Evolutionary conservation across 2,329 filamentous ascomycete species (phyloP).

Genomic region (Meredithiella fracta): DNA sequence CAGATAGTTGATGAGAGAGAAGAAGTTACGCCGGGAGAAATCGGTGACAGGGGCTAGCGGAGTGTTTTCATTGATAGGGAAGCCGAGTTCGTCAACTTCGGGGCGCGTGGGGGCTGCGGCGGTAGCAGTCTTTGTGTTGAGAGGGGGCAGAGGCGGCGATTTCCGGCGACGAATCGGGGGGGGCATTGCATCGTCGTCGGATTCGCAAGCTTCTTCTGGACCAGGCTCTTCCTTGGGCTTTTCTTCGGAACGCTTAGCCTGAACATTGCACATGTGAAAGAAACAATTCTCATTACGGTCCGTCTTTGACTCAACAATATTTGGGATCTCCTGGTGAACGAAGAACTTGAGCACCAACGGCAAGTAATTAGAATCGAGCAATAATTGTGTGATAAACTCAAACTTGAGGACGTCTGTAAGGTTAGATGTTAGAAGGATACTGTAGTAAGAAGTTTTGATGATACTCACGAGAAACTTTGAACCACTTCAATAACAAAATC

Average conservation of each 20-base stretch:
- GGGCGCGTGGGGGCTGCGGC: slow-evolving; percentile 24
- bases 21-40: slow-evolving; percentile 90
- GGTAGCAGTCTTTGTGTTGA: slow-evolving; percentile 14
- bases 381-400: slow-evolving; percentile 82
- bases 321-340: slow-evolving; percentile 84
- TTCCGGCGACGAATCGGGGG: slow-evolving; percentile 58
- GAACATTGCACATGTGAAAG: slow-evolving; percentile 71
- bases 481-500: slow-evolving; percentile 84
- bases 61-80: slow-evolving; percentile 48
- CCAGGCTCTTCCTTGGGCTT: slow-evolving; percentile 20
- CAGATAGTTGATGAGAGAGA: slow-evolving; percentile 85
- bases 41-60: slow-evolving; percentile 66
- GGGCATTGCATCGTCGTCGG: slow-evolving; percentile 55
- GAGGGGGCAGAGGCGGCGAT: slow-evolving; percentile 27
- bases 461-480: slow-evolving; percentile 75
- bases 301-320: slow-evolving; percentile 69
- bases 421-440: slow-evolving; percentile 15
- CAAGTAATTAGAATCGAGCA: slow-evolving; percentile 90
- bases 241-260: slow-evolving; percentile 26
- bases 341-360: slow-evolving; percentile 86
- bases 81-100: slow-evolving; percentile 75
- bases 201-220: slow-evolving; percentile 36
- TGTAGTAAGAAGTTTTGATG: background rate
- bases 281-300: slow-evolving; percentile 76
- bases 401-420: slow-evolving; percentile 73